Conservation (phyloP, 371 early-diverging fungal genomes). For the Actinomucor elegans region DNA sequence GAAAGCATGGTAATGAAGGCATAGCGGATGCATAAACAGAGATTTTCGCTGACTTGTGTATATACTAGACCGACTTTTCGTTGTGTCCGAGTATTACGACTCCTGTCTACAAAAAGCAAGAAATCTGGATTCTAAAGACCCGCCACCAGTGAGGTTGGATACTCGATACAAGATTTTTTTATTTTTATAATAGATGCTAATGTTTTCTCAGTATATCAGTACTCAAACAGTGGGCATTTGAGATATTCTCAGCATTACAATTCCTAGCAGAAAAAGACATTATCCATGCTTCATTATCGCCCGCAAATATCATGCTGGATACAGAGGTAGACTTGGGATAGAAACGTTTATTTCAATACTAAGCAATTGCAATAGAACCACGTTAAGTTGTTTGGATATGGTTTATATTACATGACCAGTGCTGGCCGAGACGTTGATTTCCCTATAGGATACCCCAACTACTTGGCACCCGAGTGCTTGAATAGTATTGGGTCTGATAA, state of each 20-base stretch:
- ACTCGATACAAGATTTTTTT: not conserved
- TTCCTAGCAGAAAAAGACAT: slow-evolving; percentile 51
- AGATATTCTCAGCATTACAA: slow-evolving; percentile 53
- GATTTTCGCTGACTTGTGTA: too few species aligned
- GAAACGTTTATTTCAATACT: not conserved
- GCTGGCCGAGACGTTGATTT: slow-evolving; percentile 61
- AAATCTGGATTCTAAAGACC: slow-evolving; percentile 16
- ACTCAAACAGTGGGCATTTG: slow-evolving; percentile 56
- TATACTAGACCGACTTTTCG: slow-evolving; percentile 65
- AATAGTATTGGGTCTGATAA: slow-evolving; percentile 22
- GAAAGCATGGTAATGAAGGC: slow-evolving; percentile 65
- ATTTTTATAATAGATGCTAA: not conserved
- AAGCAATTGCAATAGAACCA: slow-evolving; percentile 32
- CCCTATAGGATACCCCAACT: slow-evolving; percentile 56
- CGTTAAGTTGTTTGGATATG: slow-evolving; percentile 62
- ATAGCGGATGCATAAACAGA: too few species aligned
- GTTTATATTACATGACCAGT: slow-evolving; percentile 64
- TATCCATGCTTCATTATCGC: slow-evolving; percentile 51
- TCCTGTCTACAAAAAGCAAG: slow-evolving; percentile 36
- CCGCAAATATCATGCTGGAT: slow-evolving; percentile 55
- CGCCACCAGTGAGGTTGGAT: slow-evolving; percentile 18
- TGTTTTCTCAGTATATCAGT: slow-evolving; percentile 3
- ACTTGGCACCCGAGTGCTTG: slow-evolving; percentile 41
- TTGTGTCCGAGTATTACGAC: slow-evolving; percentile 58
- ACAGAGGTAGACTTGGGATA: slow-evolving; percentile 32